Base-by-base conservation (phyloP, 352 stramenopile genomes). In the Globisporangium viniferum region DNA sequence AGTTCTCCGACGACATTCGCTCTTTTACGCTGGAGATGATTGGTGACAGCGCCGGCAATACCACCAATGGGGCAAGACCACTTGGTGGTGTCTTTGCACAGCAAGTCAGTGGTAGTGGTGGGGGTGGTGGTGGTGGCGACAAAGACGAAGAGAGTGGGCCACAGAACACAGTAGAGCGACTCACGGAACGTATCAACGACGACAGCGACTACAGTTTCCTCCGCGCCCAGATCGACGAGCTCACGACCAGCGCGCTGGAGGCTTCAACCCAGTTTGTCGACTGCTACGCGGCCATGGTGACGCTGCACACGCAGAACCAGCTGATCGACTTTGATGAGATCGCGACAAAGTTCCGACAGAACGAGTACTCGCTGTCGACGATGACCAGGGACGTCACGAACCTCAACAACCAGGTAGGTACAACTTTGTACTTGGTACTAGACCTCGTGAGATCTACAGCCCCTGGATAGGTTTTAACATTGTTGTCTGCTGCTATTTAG, bases 1-100 rank as follows among this genome's bases (percentile, higher is more conserved):
- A 71, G 4, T 91, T 91, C 68, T 73, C 78, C 0, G 64, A 80
- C 18, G 71, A 90, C 35, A 81, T 85, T n/a, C 76, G 73, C 36
- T 74, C 81, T 6, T 67, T 55, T 0, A 61, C 58, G 0, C 68
- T 84, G n/a, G 51, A 65, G 20, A 56, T 64, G 12, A 44, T 27
- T 18, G 55, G 22, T 2, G 35, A 33, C n/a, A 7, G 31, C 44
- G 9, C 18, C 18, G 5, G n/a, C 4, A 20, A 55, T 12, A 8
- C 7, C 5, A 49, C 20, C 46, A n/a, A 57, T 51, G 35, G 48
- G 2, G 48, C 5, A 22, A 15, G 12, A 8, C 39, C n/a, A n/a
- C n/a, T n/a, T n/a, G n/a, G n/a, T n/a, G n/a, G n/a, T n/a, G n/a
- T 46, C 12, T 3, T 55, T 58, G 4, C 14, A 35, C 53, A 58